Evolutionary conservation across 495 filamentous ascomycete species (phyloP).

Genomic region (Penicillium coffeae): DNA sequence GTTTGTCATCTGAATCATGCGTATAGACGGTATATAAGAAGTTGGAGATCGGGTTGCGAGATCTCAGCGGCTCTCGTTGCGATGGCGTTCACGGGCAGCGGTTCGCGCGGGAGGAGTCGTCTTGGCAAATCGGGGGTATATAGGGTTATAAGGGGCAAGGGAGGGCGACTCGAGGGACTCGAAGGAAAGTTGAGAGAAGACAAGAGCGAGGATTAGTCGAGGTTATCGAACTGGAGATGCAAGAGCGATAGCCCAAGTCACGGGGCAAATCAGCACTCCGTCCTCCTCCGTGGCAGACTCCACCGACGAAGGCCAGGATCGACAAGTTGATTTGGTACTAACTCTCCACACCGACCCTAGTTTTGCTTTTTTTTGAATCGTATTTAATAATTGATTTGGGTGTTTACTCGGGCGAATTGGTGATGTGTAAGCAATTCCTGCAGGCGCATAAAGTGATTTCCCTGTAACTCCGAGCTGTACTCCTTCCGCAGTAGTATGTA

Average conservation of each 20-base stretch:
- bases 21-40: not conserved
- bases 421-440: not conserved
- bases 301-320: constrained; percentile 6
- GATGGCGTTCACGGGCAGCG: not conserved
- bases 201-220: not conserved
- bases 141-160: not conserved
- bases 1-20: constrained; percentile 12
- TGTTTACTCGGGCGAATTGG: not conserved
- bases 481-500: too few species aligned
- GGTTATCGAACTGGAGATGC: constrained; percentile 3
- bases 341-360: not conserved
- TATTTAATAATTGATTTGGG: not conserved
- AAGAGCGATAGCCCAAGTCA: constrained; percentile 19
- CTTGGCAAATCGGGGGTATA: not conserved
- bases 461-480: not conserved
- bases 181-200: too few species aligned
- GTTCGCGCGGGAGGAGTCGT: not conserved
- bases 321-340: not conserved
- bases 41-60: too few species aligned
- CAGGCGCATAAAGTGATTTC: too few species aligned
- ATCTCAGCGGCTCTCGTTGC: too few species aligned
- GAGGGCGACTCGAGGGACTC: not conserved
- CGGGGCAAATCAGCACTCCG: constrained; percentile 13
- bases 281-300: constrained; percentile 10
- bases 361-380: not conserved